Percentiles rank a stretch among this genome's conserved stretches.
Evolutionary conservation across 1,284 basidiomycete genomes (phyloP).

Genomic region (Irpex sp.): DNA sequence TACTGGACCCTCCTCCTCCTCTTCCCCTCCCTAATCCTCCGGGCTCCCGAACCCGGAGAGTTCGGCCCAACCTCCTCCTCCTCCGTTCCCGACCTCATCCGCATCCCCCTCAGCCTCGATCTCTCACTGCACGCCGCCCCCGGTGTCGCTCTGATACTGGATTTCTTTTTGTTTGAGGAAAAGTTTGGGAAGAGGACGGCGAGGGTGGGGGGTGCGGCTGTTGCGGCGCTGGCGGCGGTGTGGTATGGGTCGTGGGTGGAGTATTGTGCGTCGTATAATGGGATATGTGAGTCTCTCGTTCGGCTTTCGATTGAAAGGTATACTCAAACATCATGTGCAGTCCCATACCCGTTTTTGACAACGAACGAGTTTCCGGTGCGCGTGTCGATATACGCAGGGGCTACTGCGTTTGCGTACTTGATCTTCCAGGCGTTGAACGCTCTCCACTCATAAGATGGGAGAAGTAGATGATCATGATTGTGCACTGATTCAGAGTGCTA

Average conservation of each 20-base stretch:
- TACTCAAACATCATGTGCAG: slow-evolving; percentile 28
- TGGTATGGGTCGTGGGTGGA: slow-evolving; percentile 71
- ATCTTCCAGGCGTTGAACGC: slow-evolving; percentile 58
- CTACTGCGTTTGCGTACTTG: slow-evolving; percentile 47
- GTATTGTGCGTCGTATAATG: slow-evolving; percentile 59
- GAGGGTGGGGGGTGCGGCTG: slow-evolving; percentile 39
- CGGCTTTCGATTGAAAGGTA: no score
- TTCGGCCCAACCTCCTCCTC: slow-evolving; percentile 15
- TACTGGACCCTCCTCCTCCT: slow-evolving; percentile 66
- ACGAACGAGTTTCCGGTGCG: slow-evolving; percentile 50
- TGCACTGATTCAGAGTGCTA: no score
- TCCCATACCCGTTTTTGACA: slow-evolving; percentile 83
- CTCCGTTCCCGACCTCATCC: slow-evolving; percentile 35
- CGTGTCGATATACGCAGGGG: slow-evolving; percentile 57
- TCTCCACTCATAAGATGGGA: slow-evolving; percentile 27
- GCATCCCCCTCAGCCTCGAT: slow-evolving; percentile 61
- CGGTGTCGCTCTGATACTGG: slow-evolving; percentile 53
- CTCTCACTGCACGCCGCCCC: slow-evolving; percentile 68
- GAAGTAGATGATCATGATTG: no score
- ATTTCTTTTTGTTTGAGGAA: slow-evolving; percentile 69
- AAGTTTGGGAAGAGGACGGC: slow-evolving; percentile 52
- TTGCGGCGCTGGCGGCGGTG: slow-evolving; percentile 40
- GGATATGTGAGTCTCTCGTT: slow-evolving; percentile 49
- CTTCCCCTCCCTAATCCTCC: slow-evolving; percentile 52
- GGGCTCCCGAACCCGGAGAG: slow-evolving; percentile 13